Percentiles rank a stretch among this genome's conserved stretches.
Evolutionary conservation across 768 basidiomycete species (phyloP).

Genomic region (Boletus pseudopeckii): DNA sequence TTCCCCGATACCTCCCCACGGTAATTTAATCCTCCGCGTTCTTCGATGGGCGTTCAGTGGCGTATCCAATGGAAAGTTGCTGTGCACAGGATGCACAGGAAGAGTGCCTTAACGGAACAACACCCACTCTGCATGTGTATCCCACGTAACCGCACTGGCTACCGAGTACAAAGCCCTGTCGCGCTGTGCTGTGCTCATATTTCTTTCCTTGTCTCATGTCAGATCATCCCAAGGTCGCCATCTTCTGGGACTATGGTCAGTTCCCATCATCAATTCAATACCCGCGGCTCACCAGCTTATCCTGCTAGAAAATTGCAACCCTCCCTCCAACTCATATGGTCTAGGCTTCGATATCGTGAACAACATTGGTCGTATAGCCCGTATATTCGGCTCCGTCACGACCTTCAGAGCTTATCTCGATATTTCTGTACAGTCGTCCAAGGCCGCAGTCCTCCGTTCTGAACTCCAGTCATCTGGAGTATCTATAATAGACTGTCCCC

Average conservation of each 20-base stretch:
- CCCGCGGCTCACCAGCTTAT: slow-evolving; percentile 2
- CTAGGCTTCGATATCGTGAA: slow-evolving; percentile 43
- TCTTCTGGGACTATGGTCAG: slow-evolving; percentile 40
- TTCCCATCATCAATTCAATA: background rate
- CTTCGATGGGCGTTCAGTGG: slow-evolving; percentile 16
- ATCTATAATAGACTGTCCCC: slow-evolving; percentile 37
- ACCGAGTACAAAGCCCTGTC: slow-evolving; percentile 24
- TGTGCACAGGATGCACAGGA: slow-evolving; percentile 14
- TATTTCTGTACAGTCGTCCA: slow-evolving; percentile 36
- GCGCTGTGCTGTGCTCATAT: slow-evolving; percentile 9
- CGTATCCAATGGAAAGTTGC: slow-evolving; percentile 8
- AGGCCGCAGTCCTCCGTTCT: slow-evolving; percentile 35
- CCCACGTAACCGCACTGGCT: slow-evolving; percentile 6
- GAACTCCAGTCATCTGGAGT: slow-evolving; percentile 46
- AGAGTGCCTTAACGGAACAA: slow-evolving; percentile 10
- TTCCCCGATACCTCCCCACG: background rate
- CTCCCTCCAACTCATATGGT: slow-evolving; percentile 28
- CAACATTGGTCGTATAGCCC: slow-evolving; percentile 43
- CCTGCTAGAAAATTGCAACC: slow-evolving; percentile 31
- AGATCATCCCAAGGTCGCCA: slow-evolving; percentile 37
- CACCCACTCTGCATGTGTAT: slow-evolving; percentile 13
- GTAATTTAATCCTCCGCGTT: background rate
- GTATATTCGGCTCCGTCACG: slow-evolving; percentile 44
- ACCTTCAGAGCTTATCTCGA: slow-evolving; percentile 56
- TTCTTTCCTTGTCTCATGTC: slow-evolving; percentile 30